A percentile compares a stretch with the other conserved stretches of the same genome.
These are phyloP conservation scores for Carex sylvatica DNA, from an alignment of 202 grass and related monocot genomes.

Conservation along the genomic window DNA sequence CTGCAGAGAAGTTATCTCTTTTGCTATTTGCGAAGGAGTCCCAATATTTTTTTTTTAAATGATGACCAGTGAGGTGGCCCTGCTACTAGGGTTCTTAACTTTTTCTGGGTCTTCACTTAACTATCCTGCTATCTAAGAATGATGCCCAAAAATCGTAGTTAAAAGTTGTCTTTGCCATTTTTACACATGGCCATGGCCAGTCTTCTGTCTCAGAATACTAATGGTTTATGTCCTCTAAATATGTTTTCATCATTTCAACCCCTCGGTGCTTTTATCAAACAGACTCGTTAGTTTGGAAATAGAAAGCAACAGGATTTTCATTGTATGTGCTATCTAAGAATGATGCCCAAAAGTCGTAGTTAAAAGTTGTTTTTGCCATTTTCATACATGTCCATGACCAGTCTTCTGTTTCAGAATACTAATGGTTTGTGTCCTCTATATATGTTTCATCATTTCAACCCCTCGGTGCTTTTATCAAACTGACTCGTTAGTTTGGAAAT, in stretches of 20 bases:
- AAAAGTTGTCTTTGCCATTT: neutral
- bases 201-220: neutral
- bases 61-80: neutral
- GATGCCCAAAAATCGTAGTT: neutral
- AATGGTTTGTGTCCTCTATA: neutral
- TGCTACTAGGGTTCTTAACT: neutral
- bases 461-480: neutral
- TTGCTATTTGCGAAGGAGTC: slow-evolving; percentile 5
- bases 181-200: neutral
- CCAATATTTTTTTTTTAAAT: slow-evolving; percentile 12
- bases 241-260: neutral
- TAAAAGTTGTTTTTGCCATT: neutral
- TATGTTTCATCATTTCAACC: neutral
- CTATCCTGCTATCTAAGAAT: neutral
- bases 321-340: neutral
- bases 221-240: neutral
- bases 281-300: neutral
- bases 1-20: neutral
- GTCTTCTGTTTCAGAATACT: neutral
- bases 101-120: neutral
- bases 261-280: neutral
- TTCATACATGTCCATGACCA: neutral
- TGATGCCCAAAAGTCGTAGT: neutral
- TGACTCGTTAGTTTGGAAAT: neutral
- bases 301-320: neutral